A percentile compares a stretch with the other conserved stretches of the same genome.
phyloP scores from a whole-genome alignment of 2,329 filamentous ascomycete species.

The Sclerotinia glacialis region DNA sequence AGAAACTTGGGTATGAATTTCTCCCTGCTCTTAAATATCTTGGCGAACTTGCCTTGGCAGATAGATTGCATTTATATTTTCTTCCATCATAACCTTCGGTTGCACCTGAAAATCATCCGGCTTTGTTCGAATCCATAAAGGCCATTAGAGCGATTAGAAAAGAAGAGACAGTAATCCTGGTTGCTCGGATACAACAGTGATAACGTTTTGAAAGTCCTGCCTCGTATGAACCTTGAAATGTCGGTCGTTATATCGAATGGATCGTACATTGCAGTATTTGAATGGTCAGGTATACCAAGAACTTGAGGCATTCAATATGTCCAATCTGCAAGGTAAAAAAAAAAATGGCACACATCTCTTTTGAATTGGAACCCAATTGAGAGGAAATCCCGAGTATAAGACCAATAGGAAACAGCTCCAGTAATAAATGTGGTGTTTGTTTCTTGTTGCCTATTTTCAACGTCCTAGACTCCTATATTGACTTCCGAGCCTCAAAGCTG shows the following conservation, averaged over 20 bases:
- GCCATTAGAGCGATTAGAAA: too few species aligned
- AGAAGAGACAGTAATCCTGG: not conserved
- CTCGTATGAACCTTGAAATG: not conserved
- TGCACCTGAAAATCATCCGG: not conserved
- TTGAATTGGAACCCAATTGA: not conserved
- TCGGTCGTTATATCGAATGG: not conserved
- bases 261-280: not conserved
- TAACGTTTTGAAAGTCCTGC: not conserved
- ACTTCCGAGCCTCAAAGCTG: constrained; percentile 4
- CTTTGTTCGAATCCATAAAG: not conserved
- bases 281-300: not conserved
- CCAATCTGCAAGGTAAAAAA: not conserved
- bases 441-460: constrained; percentile 4
- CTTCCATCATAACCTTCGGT: constrained; percentile 3
- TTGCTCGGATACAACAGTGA: not conserved
- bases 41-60: not conserved
- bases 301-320: constrained; percentile 2
- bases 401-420: not conserved
- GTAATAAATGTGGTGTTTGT: not conserved
- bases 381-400: not conserved
- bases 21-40: not conserved
- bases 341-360: not conserved
- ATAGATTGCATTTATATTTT: not conserved
- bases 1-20: not conserved
- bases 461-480: not conserved